Evolutionary conservation across 116 monocot species (phyloP).

Genomic region (Dioscorea cayenensis): DNA sequence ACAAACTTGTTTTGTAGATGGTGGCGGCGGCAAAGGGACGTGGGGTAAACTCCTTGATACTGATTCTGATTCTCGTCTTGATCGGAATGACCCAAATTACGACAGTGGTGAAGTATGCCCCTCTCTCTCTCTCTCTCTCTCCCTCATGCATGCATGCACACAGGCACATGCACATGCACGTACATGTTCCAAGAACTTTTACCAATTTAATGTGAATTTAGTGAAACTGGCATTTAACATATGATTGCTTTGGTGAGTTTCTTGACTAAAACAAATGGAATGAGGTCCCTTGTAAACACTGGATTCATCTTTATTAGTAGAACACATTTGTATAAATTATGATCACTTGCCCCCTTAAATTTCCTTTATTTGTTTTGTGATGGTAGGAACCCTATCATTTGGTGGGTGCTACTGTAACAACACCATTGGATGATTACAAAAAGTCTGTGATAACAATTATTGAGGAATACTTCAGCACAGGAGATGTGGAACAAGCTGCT

Average conservation of each 20-base stretch:
- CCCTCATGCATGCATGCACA: neutral
- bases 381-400: constrained; percentile 86
- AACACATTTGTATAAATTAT: neutral
- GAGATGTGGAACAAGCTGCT: constrained; percentile 66
- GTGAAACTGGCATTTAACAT: neutral
- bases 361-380: constrained; percentile 4
- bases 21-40: constrained; percentile 98
- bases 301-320: neutral
- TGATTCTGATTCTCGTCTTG: constrained; percentile 45
- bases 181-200: neutral
- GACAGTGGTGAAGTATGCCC: constrained; percentile 88
- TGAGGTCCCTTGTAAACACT: too few species aligned
- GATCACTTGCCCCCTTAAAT: neutral
- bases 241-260: too few species aligned
- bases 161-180: neutral
- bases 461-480: constrained; percentile 84
- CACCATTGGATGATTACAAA: constrained; percentile 67
- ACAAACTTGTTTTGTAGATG: constrained; percentile 36
- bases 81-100: constrained; percentile 95
- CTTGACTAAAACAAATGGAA: too few species aligned
- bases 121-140: neutral
- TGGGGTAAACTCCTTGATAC: constrained; percentile 96
- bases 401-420: constrained; percentile 51
- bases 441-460: constrained; percentile 62
- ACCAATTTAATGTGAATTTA: neutral